A percentile compares a stretch with the other conserved stretches of the same genome.
Conservation (phyloP, 1,139 yeast species). For the Nadsonia commutata region DNA sequence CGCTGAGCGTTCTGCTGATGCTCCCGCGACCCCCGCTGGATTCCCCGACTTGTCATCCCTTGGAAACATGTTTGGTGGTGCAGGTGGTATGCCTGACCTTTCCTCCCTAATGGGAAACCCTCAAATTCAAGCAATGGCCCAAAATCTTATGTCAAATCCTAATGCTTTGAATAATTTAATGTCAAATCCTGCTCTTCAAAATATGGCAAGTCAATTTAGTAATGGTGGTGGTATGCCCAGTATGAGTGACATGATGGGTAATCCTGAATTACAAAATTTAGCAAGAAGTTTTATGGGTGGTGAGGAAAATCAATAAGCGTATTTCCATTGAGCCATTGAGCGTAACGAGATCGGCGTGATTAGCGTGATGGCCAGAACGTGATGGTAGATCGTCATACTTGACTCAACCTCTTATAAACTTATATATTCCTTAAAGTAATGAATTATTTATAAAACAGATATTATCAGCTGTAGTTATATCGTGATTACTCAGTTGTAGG, state of each 20-base stretch:
- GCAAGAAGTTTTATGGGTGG: conserved; percentile 26
- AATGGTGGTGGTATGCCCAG: conserved; percentile 32
- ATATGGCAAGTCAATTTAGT: conserved; percentile 10
- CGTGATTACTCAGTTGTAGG: too few species aligned
- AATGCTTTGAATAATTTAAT: conserved; percentile 59
- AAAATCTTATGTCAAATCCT: conserved; percentile 84
- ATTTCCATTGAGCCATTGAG: too few species aligned
- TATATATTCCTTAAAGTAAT: too few species aligned
- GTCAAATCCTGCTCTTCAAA: conserved; percentile 44
- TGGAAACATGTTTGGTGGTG: conserved; percentile 37
- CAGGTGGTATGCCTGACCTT: conserved; percentile 64
- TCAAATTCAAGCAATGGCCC: conserved; percentile 72
- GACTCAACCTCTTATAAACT: too few species aligned
- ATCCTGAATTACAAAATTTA: conserved; percentile 61
- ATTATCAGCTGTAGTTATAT: too few species aligned
- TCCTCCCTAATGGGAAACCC: conserved; percentile 75
- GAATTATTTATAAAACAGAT: too few species aligned
- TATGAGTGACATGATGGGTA: conserved; percentile 58
- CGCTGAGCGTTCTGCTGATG: conserved; percentile 10
- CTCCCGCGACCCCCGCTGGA: conserved; percentile 24
- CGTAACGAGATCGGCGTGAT: too few species aligned
- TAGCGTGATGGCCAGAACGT: too few species aligned
- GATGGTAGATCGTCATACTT: too few species aligned
- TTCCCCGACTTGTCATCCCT: conserved; percentile 43
- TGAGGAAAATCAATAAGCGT: conserved; percentile 2